Evolutionary conservation across 768 basidiomycete species (phyloP), one percentile per base, ranked within the genome.

Genomic region (Psilocybe sp.): DNA sequence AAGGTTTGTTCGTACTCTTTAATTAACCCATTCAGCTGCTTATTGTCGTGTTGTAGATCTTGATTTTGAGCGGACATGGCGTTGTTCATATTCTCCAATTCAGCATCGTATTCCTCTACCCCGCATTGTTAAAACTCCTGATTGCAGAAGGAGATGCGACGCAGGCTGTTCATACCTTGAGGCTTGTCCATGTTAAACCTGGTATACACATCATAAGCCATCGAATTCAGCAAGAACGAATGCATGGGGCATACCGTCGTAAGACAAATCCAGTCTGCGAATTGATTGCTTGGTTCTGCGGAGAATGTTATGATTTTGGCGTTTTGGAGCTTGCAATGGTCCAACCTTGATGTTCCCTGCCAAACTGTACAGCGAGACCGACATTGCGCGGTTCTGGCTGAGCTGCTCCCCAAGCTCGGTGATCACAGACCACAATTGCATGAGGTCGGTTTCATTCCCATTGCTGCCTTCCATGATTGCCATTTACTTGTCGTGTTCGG

Each of bases 1-100:
- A 99, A 72, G 0, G 96, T 98, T 62, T 92, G 89, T 65, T 99
- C 97, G 62, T 97, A 98, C 65, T 99, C 97, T 60, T 94, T 94
- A 60, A 98, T 86, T 46, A 99, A 74, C 5, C 79, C 73, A 56
- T 87, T 90, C 31, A 99, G 77, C 59, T 98, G 96, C 64, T 97
- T 96, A 75, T 98, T 99, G 70, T 98, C 97, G 58, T 96, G 82
- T 60, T 90, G 82, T 38, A 99, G 73, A 5, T 73, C 69, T 58
- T 89, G 86, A 64, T 98, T 99, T 66, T 99, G 95, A 18, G 79
- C 69, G 4, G 79, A 71, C 60, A 98, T 85, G 42, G 81, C 76
- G 4, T 76, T 68, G 56, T 94, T 95, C 85, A 97, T 92, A 40
- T 81, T 80, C 62, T 98, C 94, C 16, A 99, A 73, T 62, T 97